Conservation (phyloP, 2,329 filamentous ascomycete species). For the Huntiella abstrusa region DNA sequence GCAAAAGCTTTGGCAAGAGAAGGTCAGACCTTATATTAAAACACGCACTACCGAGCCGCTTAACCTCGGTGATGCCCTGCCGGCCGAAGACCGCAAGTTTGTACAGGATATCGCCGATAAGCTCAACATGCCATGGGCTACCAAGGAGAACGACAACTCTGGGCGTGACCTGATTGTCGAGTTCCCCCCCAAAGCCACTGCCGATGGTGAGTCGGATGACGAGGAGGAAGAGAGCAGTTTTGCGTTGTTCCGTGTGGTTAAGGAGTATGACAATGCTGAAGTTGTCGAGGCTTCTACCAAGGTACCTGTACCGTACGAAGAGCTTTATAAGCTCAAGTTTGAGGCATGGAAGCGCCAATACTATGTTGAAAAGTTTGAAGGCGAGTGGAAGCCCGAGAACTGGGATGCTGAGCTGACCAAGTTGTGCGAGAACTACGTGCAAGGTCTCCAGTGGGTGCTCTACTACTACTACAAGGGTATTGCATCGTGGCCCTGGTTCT, state of each 20-base stretch:
- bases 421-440: slow-evolving; percentile 88
- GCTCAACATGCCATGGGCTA: slow-evolving; percentile 38
- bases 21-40: slow-evolving; percentile 65
- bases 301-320: slow-evolving; percentile 57
- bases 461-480: slow-evolving; percentile 97
- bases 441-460: slow-evolving; percentile 93
- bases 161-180: slow-evolving; percentile 32
- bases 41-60: slow-evolving; percentile 46
- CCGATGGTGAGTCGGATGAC: slow-evolving; percentile 48
- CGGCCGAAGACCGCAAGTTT: slow-evolving; percentile 80
- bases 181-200: slow-evolving; percentile 26
- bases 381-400: slow-evolving; percentile 61
- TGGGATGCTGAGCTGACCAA: slow-evolving; percentile 57
- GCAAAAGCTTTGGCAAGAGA: slow-evolving; percentile 60
- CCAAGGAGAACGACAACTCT: slow-evolving; percentile 36
- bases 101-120: slow-evolving; percentile 65
- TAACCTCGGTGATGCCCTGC: slow-evolving; percentile 53
- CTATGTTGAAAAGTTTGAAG: slow-evolving; percentile 67
- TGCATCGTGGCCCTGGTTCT: slow-evolving; percentile 97
- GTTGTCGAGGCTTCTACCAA: slow-evolving; percentile 63
- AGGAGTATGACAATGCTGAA: slow-evolving; percentile 77
- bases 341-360: slow-evolving; percentile 86
- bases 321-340: slow-evolving; percentile 82
- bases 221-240: slow-evolving; percentile 60
- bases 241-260: slow-evolving; percentile 69